Evolutionary conservation across 768 basidiomycete species (phyloP).

Genomic region (Psilocybe tampanensis): DNA sequence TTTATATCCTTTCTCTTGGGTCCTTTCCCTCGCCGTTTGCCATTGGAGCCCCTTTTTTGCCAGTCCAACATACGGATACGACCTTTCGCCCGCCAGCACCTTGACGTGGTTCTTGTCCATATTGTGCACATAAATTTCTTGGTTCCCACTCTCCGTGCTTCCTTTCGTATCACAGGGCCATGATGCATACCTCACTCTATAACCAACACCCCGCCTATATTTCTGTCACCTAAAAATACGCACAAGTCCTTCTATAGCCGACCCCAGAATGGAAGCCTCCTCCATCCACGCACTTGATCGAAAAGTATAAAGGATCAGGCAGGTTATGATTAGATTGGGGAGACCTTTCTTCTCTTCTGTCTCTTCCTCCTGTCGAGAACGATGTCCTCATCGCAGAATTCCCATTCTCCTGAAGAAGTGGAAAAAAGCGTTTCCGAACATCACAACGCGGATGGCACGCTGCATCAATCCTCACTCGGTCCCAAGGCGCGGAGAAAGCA

Average conservation of each 20-base stretch:
- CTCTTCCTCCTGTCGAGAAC: not conserved
- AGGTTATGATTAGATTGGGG: not conserved
- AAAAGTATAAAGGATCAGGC: constrained; percentile 10
- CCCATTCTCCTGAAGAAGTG: constrained; percentile 8
- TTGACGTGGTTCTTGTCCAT: not conserved
- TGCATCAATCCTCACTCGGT: constrained; percentile 42
- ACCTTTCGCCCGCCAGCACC: not conserved
- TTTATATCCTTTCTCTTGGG: not conserved
- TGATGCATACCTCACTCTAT: not conserved
- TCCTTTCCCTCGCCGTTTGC: not conserved
- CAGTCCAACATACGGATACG: not conserved
- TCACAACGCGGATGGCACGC: constrained; percentile 36
- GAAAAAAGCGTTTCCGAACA: constrained; percentile 16
- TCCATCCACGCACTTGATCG: not conserved
- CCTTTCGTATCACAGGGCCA: constrained; percentile 5
- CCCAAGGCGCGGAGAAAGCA: constrained; percentile 41
- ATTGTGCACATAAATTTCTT: not conserved
- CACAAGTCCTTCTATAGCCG: not conserved
- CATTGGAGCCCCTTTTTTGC: not conserved
- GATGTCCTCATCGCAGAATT: constrained; percentile 9
- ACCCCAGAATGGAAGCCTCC: not conserved
- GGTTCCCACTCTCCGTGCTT: constrained; percentile 1
- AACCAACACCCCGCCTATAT: not conserved
- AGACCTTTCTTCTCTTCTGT: not conserved
- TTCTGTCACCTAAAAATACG: constrained; percentile 4